Base-by-base conservation (phyloP, 2,329 filamentous ascomycete species). In the Penicillium sp. region DNA sequence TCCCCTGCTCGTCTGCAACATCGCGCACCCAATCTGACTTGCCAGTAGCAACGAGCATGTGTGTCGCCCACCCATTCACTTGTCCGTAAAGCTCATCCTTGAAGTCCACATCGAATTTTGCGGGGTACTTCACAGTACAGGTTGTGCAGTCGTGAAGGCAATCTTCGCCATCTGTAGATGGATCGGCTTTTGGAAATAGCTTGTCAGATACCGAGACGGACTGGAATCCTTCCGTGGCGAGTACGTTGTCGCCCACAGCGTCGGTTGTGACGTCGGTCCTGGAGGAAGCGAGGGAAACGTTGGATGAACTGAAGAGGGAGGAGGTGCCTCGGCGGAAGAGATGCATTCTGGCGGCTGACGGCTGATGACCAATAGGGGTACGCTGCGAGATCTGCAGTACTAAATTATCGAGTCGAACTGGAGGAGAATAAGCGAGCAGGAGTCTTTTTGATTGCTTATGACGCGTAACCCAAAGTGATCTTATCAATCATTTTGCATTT, bases 21-120 rank as follows among this genome's bases (percentile, higher is more conserved):
- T 96, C 88, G 54, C 90, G 78, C 67, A 93, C 88, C 94, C 94
- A 99, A 74, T 99, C 94, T 21, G 87, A 83, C 82, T 97, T 96
- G 55, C 91, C 90, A n/a, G 94, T 99, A 20, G 91, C 94, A 13
- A 97, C 91, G 26, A 99, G 78, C 55, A 96, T 69, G 74, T 99
- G 94, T 17, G 91, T 94, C 65, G 84, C 87, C 89, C 91, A 97
- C 29, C 86, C 90, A 66, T 91, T 89, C 56, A 97, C 83, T 52
- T 89, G 80, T 1, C 93, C 94, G 68, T 95, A 97, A 42, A 99
- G 76, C 63, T 86, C 78, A 68, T 96, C 91, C 6, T 80, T 76
- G 69, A 88, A 83, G 51, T 97, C 89, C 49, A 96, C 84, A 3
- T 78, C 77, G 68, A 84, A 87, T 59, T 83, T 84, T 66, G 86